phyloP scores from a whole-genome alignment of 345 rosid species.

The Eucalyptus brandiana region DNA sequence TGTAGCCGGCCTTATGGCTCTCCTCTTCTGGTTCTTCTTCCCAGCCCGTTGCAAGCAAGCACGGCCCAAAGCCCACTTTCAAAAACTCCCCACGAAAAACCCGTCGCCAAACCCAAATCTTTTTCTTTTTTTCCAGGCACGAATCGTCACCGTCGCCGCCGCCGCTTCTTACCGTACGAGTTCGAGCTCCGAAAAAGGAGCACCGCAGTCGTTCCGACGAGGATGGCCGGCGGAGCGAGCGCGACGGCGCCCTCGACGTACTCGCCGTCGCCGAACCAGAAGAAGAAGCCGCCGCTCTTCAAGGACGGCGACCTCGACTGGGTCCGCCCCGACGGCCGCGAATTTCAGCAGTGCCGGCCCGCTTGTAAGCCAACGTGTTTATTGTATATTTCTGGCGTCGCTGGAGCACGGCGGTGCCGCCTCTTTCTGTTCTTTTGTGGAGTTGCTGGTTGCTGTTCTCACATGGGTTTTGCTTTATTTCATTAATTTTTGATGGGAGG shows the following conservation, averaged over 20 bases:
- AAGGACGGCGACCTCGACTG: constrained; percentile 54
- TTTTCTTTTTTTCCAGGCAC: background rate
- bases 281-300: constrained; percentile 29
- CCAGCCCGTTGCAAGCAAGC: background rate
- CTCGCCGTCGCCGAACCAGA: constrained; percentile 35
- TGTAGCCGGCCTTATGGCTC: background rate
- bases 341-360: constrained; percentile 85
- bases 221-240: constrained; percentile 46
- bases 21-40: background rate
- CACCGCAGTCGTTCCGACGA: background rate
- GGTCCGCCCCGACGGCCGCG: constrained; percentile 90
- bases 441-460: background rate
- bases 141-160: background rate
- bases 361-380: constrained; percentile 37
- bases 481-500: background rate
- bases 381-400: background rate
- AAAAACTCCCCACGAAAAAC: background rate
- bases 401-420: background rate
- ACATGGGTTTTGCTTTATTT: background rate
- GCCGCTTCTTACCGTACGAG: background rate
- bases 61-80: background rate
- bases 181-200: background rate
- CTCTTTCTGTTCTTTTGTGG: background rate
- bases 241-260: constrained; percentile 45
- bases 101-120: background rate